A percentile compares a stretch with the other conserved stretches of the same genome.
Evolutionary conservation across 1,139 yeast genomes (phyloP).

Genomic region (Yamadazyma spencermartinsiae): DNA sequence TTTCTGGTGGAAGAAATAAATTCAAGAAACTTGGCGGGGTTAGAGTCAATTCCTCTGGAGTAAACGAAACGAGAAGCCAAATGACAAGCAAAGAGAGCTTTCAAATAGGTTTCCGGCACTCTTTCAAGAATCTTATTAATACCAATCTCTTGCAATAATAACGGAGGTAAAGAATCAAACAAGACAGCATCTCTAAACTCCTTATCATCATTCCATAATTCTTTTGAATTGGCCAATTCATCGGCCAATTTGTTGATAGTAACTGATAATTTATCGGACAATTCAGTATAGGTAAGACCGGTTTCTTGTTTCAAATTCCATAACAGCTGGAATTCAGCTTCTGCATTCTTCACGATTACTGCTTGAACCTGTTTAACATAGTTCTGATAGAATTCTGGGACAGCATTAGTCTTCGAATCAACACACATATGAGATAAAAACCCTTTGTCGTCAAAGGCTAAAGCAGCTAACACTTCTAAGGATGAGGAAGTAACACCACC

Average conservation of each 20-base stretch:
- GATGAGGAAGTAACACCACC: constrained; percentile 99
- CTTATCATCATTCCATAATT: constrained; percentile 81
- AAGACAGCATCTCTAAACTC: constrained; percentile 77
- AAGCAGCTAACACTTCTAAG: constrained; percentile 90
- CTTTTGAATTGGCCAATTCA: constrained; percentile 79
- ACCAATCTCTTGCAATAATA: constrained; percentile 74
- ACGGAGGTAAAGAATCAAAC: constrained; percentile 74
- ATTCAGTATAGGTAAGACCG: constrained; percentile 70
- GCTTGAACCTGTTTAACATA: constrained; percentile 85
- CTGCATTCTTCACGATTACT: constrained; percentile 75
- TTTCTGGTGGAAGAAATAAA: constrained; percentile 53
- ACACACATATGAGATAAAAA: constrained; percentile 79
- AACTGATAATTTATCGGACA: constrained; percentile 82
- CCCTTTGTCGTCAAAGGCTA: constrained; percentile 84
- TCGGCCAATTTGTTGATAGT: constrained; percentile 89
- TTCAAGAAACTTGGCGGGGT: constrained; percentile 83
- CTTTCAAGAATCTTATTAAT: constrained; percentile 67
- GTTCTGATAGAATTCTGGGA: constrained; percentile 74
- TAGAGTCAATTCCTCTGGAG: constrained; percentile 77
- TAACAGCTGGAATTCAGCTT: constrained; percentile 79
- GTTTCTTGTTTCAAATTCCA: constrained; percentile 75
- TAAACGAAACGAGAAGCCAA: constrained; percentile 90
- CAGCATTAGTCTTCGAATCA: constrained; percentile 46
- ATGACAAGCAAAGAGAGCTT: constrained; percentile 88
- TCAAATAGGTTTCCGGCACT: constrained; percentile 85